A percentile compares a stretch with the other conserved stretches of the same genome.
These are phyloP conservation scores for Hirschfeldia incana DNA, from an alignment of 345 rosid genomes.

Conservation along the genomic window DNA sequence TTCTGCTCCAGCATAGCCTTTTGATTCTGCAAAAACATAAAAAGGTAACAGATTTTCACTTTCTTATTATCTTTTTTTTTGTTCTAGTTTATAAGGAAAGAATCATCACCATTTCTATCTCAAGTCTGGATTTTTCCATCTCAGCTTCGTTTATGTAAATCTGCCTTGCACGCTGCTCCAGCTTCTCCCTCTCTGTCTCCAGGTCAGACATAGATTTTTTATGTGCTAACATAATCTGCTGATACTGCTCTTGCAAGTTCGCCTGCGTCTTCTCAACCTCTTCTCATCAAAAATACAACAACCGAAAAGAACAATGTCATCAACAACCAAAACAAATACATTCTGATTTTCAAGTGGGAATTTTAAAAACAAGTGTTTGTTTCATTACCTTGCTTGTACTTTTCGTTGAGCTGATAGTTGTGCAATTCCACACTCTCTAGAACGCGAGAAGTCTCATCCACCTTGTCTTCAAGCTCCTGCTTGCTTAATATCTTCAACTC, in stretches of 20 bases:
- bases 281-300: conserved; percentile 34
- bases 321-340: neutral
- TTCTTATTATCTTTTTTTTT: neutral
- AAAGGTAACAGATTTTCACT: neutral
- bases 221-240: conserved; percentile 49
- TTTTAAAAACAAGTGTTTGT: too few relatives aligned
- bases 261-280: conserved; percentile 48
- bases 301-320: conserved; percentile 5
- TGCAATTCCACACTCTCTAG: conserved; percentile 35
- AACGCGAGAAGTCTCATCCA: conserved; percentile 30
- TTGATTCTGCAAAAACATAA: conserved; percentile 48
- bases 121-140: conserved; percentile 45
- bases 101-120: conserved; percentile 50
- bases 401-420: conserved; percentile 41
- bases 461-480: conserved; percentile 50
- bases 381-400: neutral
- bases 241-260: conserved; percentile 37
- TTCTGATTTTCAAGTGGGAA: too few relatives aligned
- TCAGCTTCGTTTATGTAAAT: conserved; percentile 47
- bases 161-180: conserved; percentile 46
- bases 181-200: conserved; percentile 38
- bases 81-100: neutral
- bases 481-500: conserved; percentile 41
- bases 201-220: conserved; percentile 40
- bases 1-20: conserved; percentile 64